Percentiles rank a stretch among this genome's conserved stretches.
phyloP scores from a whole-genome alignment of 441 rosid species.

The Pelargonium australe region DNA sequence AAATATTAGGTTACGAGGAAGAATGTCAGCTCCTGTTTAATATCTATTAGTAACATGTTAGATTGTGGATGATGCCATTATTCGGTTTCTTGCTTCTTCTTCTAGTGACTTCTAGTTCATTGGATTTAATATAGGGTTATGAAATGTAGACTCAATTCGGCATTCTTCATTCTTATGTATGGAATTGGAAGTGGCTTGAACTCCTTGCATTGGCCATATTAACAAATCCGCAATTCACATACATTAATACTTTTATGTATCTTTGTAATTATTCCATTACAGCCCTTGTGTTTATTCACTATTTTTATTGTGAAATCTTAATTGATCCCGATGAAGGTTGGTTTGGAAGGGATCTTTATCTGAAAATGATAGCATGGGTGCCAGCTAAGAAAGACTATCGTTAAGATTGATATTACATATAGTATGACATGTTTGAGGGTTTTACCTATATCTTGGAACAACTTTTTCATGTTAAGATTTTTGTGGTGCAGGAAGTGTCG shows the following conservation, averaged over 20 bases:
- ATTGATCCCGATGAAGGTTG: not conserved
- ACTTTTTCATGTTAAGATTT: not conserved
- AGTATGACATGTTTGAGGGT: not conserved
- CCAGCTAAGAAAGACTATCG: not conserved
- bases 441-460: not conserved
- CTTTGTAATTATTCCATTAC: not conserved
- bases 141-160: not conserved
- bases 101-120: too few species aligned
- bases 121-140: not conserved
- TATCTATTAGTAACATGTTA: too few species aligned
- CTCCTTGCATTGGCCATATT: not conserved
- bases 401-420: not conserved
- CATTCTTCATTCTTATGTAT: not conserved
- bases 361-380: not conserved
- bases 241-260: too few species aligned
- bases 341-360: not conserved
- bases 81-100: too few species aligned
- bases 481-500: constrained; percentile 2
- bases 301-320: not conserved
- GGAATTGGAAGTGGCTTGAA: not conserved
- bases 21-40: too few species aligned
- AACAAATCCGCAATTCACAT: too few species aligned
- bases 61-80: too few species aligned
- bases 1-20: too few species aligned
- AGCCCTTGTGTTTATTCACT: not conserved